Conservation (phyloP, 2,329 filamentous ascomycete species). For the Calonectria hawksworthii region DNA sequence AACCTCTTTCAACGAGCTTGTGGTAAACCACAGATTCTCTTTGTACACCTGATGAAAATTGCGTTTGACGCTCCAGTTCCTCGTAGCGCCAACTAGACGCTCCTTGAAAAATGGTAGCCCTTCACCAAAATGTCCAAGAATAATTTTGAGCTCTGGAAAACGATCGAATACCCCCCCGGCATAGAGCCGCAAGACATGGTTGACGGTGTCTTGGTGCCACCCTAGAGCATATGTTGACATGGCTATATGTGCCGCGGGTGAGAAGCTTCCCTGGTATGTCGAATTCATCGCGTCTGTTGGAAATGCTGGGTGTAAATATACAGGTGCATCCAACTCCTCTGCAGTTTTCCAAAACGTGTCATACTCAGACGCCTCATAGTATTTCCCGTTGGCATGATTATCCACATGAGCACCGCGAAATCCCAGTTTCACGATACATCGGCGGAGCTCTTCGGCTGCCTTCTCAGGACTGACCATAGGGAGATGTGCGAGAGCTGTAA, state of each 20-base stretch:
- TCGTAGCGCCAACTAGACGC: background rate
- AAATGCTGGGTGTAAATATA: background rate
- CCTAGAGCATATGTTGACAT: background rate
- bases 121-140: background rate
- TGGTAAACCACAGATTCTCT: background rate
- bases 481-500: background rate
- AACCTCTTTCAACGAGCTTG: background rate
- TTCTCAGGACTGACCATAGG: background rate
- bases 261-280: background rate
- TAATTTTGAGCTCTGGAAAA: background rate
- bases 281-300: background rate
- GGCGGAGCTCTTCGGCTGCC: background rate
- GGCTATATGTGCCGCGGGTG: background rate
- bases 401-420: background rate
- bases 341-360: background rate
- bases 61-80: background rate
- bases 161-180: background rate
- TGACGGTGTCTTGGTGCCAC: background rate
- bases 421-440: background rate
- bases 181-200: background rate
- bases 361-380: background rate
- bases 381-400: background rate
- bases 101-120: background rate
- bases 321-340: background rate
- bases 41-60: background rate